These are phyloP conservation scores for Ophiostoma sp. DNA, from an alignment of 2,329 filamentous ascomycete species.

Conservation along the genomic window DNA sequence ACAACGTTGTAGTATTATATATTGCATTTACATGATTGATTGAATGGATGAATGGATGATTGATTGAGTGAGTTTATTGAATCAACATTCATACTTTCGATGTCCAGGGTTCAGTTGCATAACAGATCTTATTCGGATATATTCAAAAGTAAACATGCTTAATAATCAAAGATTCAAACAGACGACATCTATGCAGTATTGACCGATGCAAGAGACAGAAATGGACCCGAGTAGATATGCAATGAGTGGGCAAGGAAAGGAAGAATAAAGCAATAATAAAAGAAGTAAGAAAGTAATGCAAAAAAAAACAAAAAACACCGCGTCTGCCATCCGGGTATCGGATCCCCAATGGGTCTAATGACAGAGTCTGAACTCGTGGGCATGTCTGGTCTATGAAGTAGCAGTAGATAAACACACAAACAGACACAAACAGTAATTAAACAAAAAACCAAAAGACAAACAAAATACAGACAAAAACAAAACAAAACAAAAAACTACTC, in stretches of 20 bases:
- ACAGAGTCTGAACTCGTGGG: background rate
- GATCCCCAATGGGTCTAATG: background rate
- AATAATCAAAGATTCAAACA: no score
- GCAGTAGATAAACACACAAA: background rate
- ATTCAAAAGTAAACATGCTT: no score
- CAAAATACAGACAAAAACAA: background rate
- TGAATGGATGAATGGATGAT: no score
- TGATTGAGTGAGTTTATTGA: no score
- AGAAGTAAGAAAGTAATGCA: background rate
- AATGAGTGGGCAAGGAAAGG: background rate
- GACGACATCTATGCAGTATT: no score
- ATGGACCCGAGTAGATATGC: background rate
- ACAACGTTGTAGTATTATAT: no score
- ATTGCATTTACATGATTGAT: no score
- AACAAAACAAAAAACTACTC: background rate
- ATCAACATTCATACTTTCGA: no score
- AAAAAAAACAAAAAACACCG: background rate
- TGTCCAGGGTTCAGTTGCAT: no score
- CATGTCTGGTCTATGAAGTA: background rate
- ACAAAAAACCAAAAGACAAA: background rate
- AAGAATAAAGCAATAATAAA: background rate
- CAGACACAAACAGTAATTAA: background rate
- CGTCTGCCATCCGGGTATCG: slow-evolving; percentile 3
- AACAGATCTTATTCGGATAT: no score
- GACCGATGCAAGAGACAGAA: no score